Evolutionary conservation across 2,329 filamentous ascomycete genomes (phyloP), one percentile per base, ranked within the genome.

Genomic region (Colletotrichum liriopes): DNA sequence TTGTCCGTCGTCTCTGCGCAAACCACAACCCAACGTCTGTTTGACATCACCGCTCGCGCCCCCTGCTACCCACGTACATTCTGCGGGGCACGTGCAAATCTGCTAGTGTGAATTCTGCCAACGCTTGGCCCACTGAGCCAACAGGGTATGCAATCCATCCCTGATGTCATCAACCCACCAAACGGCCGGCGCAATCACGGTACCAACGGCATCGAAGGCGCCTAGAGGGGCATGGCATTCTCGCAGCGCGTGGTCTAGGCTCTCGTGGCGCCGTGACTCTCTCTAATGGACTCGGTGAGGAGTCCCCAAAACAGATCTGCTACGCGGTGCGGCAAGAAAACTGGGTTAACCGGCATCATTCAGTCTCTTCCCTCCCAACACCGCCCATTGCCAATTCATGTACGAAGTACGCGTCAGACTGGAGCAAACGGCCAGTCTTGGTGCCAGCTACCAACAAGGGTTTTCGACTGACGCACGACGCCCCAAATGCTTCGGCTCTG

Each of bases 131-230:
- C 69, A 61, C 65, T 56, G 58, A 68, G 45, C 29, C 59, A 47
- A 41, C 68, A 67, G 59, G 65, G 65, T 23, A 29, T 14, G 23
- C 32, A 67, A 54, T 47, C 59, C 54, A 45, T 67, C 58, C 45
- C 59, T 72, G 69, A 72, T 72, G 69, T 72, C 69, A 72, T 72
- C 52, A 69, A 72, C 69, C 69, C 69, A 69, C 69, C 69, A 69
- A 64, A 52, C 45, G 59, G 26, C 32, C 35, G 52, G 54, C 69
- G 69, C 69, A 72, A 72, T 69, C 65, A 72, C 69, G 69, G 69
- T 43, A 72, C 65, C 20, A 59, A 54, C 69, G 69, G 69, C 69
- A 72, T 72, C 59, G 29, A 26, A 55, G 12, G 39, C 23, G 69
- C 65, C 65, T 41, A 60, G 59, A 54, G 16, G 49, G 52, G 59